Evolutionary conservation across 2,329 filamentous ascomycete species (phyloP), one percentile per base, ranked within the genome.

Genomic region (Penicillium aurantiogriseum): DNA sequence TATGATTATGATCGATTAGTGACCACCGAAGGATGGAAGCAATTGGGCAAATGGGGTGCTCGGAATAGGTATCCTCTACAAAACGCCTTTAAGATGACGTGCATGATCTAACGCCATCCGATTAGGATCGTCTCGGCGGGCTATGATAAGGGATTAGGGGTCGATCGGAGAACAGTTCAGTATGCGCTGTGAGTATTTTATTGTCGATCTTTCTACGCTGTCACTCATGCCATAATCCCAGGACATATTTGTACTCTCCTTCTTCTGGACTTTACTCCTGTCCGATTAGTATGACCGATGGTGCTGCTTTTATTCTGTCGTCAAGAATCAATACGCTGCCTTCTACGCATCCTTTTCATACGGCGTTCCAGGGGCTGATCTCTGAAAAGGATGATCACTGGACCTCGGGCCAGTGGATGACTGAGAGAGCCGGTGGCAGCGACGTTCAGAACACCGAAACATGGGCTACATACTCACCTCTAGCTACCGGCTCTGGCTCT

Each of bases 11-110:
- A 83, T 46, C 80, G 85, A 35, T 75, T 91, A 2, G 78, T 88
- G 36, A 87, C 87, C 0, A 81, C 82, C 0, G 81, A 87, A 61
- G 88, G 89, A 29, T 91, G 88, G 88, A 74, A 74, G 45, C 63
- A 70, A 45, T 45, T 73, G 9, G 70, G 71, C 0, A 64, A 67
- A 52, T 74, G 71, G 72, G 72, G 73, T 15, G 67, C 69, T 15
- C 63, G 61, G 7, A 66, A 71, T 53, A 69, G 64, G 19, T 65
- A 70, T n/a, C 65, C 66, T 5, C 5, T n/a, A 17, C n/a, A n/a
- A 35, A 42, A 13, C 17, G 25, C 11, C 29, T 19, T 11, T 10
- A 7, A 10, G 13, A 35, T 25, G 10, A 47, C 31, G 66, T 61
- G 64, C 69, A 45, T 61, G 68, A 69, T 72, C 63, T 58, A 64